phyloP scores from a whole-genome alignment of 805 yeast genomes.

The Danielia oregonensis region DNA sequence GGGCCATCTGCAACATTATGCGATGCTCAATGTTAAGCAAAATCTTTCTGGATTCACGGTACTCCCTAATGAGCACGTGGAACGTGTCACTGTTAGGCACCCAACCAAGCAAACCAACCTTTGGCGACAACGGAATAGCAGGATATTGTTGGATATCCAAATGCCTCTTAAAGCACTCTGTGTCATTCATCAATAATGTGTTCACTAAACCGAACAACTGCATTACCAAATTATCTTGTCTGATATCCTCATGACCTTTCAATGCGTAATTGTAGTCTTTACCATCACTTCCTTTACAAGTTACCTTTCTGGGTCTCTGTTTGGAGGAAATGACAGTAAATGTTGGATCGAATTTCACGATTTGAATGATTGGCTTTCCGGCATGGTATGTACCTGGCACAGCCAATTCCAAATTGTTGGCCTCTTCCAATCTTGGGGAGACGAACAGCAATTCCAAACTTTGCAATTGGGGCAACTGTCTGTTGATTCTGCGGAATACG shows the following conservation, averaged over 20 bases:
- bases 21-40: conserved; percentile 90
- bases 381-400: conserved; percentile 93
- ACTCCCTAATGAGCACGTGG: conserved; percentile 88
- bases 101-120: conserved; percentile 96
- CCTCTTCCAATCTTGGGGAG: conserved; percentile 81
- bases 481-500: conserved; percentile 85
- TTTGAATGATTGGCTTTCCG: conserved; percentile 72
- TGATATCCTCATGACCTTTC: conserved; percentile 96
- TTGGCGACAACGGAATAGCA: conserved; percentile 94
- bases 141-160: conserved; percentile 88
- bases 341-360: conserved; percentile 73
- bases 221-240: conserved; percentile 97
- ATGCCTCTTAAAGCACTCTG: conserved; percentile 95
- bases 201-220: conserved; percentile 95
- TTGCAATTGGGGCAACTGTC: conserved; percentile 84
- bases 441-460: conserved; percentile 88
- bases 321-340: conserved; percentile 88
- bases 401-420: conserved; percentile 77
- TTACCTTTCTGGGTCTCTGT: conserved; percentile 87
- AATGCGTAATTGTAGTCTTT: conserved; percentile 76
- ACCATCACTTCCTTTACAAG: conserved; percentile 86
- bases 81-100: conserved; percentile 96
- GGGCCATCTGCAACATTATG: conserved; percentile 97
- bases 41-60: conserved; percentile 87
- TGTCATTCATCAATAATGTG: conserved; percentile 80